Evolutionary conservation across 164 flowering plant genomes (phyloP).

Genomic region (grape (Vitis vinifera)): ASM3070453v1 NC_081809.1:20289501-20290000

Average conservation of each 20-base stretch:
- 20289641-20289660: constrained; percentile 72
- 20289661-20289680: constrained; percentile 74
- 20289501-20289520: constrained; percentile 93
- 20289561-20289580: constrained; percentile 71
- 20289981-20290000: constrained; percentile 84
- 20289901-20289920: constrained; percentile 63
- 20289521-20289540: constrained; percentile 76
- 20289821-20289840: constrained; percentile 84
- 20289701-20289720: constrained; percentile 69
- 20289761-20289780: constrained; percentile 41
- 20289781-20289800: constrained; percentile 50
- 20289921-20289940: constrained; percentile 77
- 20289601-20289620: constrained; percentile 82
- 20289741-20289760: constrained; percentile 61
- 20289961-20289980: constrained; percentile 74
- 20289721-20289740: constrained; percentile 74
- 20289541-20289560: constrained; percentile 70
- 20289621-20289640: constrained; percentile 86
- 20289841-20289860: constrained; percentile 75
- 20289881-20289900: constrained; percentile 54
- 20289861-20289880: constrained; percentile 71
- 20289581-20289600: constrained; percentile 81
- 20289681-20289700: constrained; percentile 80
- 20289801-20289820: constrained; percentile 56
- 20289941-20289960: constrained; percentile 71